Evolutionary conservation across 2,329 filamentous ascomycete genomes (phyloP).

Genomic region (Didymosphaeria variabile): DNA sequence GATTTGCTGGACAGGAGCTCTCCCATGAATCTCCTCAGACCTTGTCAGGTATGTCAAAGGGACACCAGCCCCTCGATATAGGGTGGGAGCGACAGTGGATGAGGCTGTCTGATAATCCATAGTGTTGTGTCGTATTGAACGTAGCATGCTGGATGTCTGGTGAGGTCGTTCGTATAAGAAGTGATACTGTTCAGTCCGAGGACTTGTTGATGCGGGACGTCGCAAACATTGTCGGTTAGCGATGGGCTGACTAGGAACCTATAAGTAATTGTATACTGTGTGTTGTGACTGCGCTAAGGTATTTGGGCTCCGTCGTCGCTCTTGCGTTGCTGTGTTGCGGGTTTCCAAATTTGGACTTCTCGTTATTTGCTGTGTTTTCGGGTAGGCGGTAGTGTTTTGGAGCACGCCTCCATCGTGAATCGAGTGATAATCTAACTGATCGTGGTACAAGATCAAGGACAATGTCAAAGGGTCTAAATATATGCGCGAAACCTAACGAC

Average conservation of each 20-base stretch:
- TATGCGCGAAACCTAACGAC: background rate
- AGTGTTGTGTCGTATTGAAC: conserved; percentile 24
- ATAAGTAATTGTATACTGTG: conserved; percentile 25
- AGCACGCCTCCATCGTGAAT: too few relatives aligned
- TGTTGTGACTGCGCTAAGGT: conserved; percentile 20
- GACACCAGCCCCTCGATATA: conserved; percentile 18
- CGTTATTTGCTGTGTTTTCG: too few relatives aligned
- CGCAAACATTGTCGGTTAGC: conserved; percentile 20
- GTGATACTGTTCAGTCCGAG: conserved; percentile 10
- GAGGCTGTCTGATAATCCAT: conserved; percentile 24
- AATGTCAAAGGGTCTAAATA: too few relatives aligned
- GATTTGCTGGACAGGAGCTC: conserved; percentile 25
- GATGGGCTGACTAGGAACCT: conserved; percentile 23
- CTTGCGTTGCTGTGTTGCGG: conserved; percentile 22
- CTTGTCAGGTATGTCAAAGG: conserved; percentile 20
- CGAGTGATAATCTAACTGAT: too few relatives aligned
- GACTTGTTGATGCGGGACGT: conserved; percentile 21
- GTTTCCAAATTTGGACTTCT: background rate
- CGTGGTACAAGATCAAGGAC: too few relatives aligned
- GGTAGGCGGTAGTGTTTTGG: too few relatives aligned
- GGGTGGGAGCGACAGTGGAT: conserved; percentile 21
- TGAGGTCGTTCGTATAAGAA: conserved; percentile 15
- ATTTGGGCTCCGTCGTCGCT: conserved; percentile 23
- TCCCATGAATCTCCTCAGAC: conserved; percentile 38
- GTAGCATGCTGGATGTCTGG: conserved; percentile 24